A percentile compares a stretch with the other conserved stretches of the same genome.
These are phyloP conservation scores for Malassezia dermatis DNA, from an alignment of 1,284 basidiomycete species.

Conservation along the genomic window DNA sequence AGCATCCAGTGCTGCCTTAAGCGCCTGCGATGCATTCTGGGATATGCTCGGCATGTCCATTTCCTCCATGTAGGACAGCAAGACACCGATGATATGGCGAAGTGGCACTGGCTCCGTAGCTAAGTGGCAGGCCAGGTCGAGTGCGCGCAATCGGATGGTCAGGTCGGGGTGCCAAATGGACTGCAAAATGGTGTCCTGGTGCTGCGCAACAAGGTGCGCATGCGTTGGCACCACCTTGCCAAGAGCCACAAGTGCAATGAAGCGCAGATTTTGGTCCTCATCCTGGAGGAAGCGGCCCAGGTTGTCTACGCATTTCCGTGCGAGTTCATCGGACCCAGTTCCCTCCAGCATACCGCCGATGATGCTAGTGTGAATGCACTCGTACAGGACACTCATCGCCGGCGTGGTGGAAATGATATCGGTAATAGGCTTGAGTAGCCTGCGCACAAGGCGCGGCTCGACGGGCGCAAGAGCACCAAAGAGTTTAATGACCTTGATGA, in stretches of 20 bases:
- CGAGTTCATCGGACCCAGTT: conserved; percentile 57
- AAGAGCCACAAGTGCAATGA: conserved; percentile 87
- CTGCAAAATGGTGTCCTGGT: conserved; percentile 80
- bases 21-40: neutral
- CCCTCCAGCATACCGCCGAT: conserved; percentile 77
- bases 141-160: conserved; percentile 84
- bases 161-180: conserved; percentile 88
- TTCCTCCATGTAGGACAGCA: conserved; percentile 67
- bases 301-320: conserved; percentile 81
- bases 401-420: conserved; percentile 89
- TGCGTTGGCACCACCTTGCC: conserved; percentile 90
- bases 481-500: conserved; percentile 92
- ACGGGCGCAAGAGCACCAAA: conserved; percentile 58
- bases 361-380: conserved; percentile 96
- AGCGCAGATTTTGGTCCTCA: conserved; percentile 85
- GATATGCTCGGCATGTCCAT: neutral
- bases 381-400: conserved; percentile 89
- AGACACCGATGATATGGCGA: conserved; percentile 74
- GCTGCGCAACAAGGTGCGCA: conserved; percentile 76
- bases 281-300: conserved; percentile 83
- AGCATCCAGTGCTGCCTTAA: neutral
- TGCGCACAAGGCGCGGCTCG: conserved; percentile 85
- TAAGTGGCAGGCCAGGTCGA: conserved; percentile 88
- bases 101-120: conserved; percentile 66
- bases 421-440: conserved; percentile 82